Evolutionary conservation across 2,329 filamentous ascomycete species (phyloP), one percentile per base, ranked within the genome.

Genomic region (Teratosphaeria viscida): DNA sequence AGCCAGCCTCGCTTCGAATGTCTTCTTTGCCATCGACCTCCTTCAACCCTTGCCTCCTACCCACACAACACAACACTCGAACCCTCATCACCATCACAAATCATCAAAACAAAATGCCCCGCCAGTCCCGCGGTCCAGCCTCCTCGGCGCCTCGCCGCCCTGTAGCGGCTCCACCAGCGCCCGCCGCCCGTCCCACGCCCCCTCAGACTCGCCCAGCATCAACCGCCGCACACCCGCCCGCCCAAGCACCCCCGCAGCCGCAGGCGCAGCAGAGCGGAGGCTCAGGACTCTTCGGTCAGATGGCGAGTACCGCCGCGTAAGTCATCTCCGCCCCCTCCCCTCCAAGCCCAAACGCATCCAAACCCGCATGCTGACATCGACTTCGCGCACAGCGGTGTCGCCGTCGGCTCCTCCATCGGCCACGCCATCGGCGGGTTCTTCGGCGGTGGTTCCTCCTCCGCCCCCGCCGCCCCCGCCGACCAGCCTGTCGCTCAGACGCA

Each of bases 301-400:
- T 99, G 89, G 94, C 94, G 66, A 91, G 87, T 73, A 99, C 94
- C 60, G 94, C 94, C 75, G 94, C 94, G 92, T 97, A 87, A 80
- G 91, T 86, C 12, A 35, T 10, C n/a, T 55, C 55, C 12, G 26
- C 52, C 54, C 3, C 34, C 34, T n/a, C 56, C 52, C 23, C 23
- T 2, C 23, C 23, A 53, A 32, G 29, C 27, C 34, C 27, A 26
- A 23, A 26, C 23, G 60, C 57, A 57, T 69, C 71, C 66, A 74
- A 63, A 63, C 52, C 23, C 62, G 63, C 32, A 52, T n/a, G 12
- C 32, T 27, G 34, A 53, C 56, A 52, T 29, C 19, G 3, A 29
- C 3, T 8, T 43, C 23, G 2, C 10, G 43, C 60, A 67, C 69
- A 97, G 92, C 73, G 94, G 94, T 85, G 94, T 97, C 71, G 94